Evolutionary conservation across 1,284 basidiomycete species (phyloP).

Genomic region (Neolentinus lepideus): DNA sequence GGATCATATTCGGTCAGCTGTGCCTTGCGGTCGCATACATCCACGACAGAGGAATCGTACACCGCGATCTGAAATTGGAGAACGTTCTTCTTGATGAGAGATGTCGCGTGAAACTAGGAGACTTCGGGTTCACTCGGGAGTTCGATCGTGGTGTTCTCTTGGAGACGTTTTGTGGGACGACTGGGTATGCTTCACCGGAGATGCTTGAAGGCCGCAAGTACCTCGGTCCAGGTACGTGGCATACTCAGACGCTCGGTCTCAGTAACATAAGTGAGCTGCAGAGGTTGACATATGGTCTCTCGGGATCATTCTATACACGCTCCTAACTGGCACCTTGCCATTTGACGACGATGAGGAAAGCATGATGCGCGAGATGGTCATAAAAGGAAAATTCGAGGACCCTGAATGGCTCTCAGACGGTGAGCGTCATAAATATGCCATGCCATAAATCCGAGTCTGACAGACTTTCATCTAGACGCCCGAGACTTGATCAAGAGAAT

Average conservation of each 20-base stretch:
- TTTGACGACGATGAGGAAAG: slow-evolving; percentile 96
- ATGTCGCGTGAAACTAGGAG: slow-evolving; percentile 85
- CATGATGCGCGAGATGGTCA: slow-evolving; percentile 84
- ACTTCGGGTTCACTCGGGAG: slow-evolving; percentile 96
- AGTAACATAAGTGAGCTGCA: slow-evolving; percentile 25
- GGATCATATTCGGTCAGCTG: slow-evolving; percentile 88
- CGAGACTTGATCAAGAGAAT: slow-evolving; percentile 75
- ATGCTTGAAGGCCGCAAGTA: slow-evolving; percentile 91
- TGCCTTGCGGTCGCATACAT: slow-evolving; percentile 92
- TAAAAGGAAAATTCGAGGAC: slow-evolving; percentile 85
- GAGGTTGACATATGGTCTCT: slow-evolving; percentile 98
- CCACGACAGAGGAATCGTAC: slow-evolving; percentile 87
- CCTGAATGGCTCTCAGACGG: slow-evolving; percentile 87
- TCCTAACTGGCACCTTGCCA: slow-evolving; percentile 90
- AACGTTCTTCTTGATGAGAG: slow-evolving; percentile 89
- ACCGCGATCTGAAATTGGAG: slow-evolving; percentile 94
- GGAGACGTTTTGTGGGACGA: slow-evolving; percentile 97
- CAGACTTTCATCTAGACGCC: slow-evolving; percentile 49
- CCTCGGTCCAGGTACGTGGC: slow-evolving; percentile 69
- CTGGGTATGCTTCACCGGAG: slow-evolving; percentile 93
- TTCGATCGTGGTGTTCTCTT: slow-evolving; percentile 80
- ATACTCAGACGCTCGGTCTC: slow-evolving; percentile 12
- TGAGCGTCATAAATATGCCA: slow-evolving; percentile 25
- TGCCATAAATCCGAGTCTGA: slow-evolving; percentile 8
- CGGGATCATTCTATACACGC: slow-evolving; percentile 91